A percentile compares a stretch with the other conserved stretches of the same genome.
These are phyloP conservation scores for Ophidiomyces ophidiicola DNA, from an alignment of 2,329 filamentous ascomycete species.

Conservation along the genomic window DNA sequence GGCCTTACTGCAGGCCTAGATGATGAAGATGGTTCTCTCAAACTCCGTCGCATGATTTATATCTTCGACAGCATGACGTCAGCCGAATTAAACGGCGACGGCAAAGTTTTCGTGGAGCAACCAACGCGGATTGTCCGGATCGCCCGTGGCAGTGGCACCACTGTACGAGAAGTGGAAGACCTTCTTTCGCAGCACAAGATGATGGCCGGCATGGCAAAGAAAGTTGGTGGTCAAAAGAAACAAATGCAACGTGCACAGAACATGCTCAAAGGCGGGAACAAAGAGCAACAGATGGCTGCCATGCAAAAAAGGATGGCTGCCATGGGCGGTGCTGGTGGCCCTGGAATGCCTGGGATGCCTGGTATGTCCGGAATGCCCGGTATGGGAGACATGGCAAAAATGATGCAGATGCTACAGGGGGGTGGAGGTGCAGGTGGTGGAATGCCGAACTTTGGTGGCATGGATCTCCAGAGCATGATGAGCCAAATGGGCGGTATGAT, in stretches of 20 bases:
- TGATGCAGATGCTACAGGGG: constrained; percentile 88
- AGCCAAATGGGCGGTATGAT: constrained; percentile 59
- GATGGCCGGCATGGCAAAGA: constrained; percentile 99
- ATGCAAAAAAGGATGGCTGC: constrained; percentile 93
- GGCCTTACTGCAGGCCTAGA: constrained; percentile 94
- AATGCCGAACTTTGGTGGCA: constrained; percentile 47
- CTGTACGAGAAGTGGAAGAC: constrained; percentile 86
- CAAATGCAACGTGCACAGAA: constrained; percentile 92
- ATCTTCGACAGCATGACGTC: constrained; percentile 98
- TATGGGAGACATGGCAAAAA: constrained; percentile 80
- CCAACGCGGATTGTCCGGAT: constrained; percentile 87
- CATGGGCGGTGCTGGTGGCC: constrained; percentile 66
- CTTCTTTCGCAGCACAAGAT: constrained; percentile 94
- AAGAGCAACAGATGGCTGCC: constrained; percentile 83
- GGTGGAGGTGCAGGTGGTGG: constrained; percentile 53
- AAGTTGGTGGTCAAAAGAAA: constrained; percentile 95
- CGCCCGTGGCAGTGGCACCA: constrained; percentile 78
- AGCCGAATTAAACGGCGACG: constrained; percentile 89
- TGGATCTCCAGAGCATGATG: constrained; percentile 61
- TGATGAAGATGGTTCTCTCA: constrained; percentile 86
- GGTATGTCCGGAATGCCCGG: constrained; percentile 49
- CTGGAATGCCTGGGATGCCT: constrained; percentile 45
- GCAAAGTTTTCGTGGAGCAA: constrained; percentile 85
- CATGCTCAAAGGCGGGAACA: constrained; percentile 81
- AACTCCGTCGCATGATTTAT: constrained; percentile 96